Evolutionary conservation across 1,284 basidiomycete species (phyloP), one percentile per base, ranked within the genome.

Genomic region (Violaceomyces palustris): DNA sequence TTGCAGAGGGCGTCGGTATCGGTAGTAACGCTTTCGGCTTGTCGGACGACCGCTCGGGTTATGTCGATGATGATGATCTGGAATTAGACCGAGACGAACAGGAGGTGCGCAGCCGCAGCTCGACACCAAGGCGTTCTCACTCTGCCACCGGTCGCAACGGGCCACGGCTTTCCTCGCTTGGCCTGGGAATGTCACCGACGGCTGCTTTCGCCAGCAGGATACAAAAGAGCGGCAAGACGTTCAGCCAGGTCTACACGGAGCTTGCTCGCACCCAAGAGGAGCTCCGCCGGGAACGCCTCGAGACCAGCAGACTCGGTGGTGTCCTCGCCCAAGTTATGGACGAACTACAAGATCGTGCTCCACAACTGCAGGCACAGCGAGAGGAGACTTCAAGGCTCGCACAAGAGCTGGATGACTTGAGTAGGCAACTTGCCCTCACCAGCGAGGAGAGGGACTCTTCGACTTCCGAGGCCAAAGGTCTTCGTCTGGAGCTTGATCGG

Each of bases 201-300:
- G 85, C 92, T 8, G 84, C 85, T 0, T 83, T 94, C 75, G 88
- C 85, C 4, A 50, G 42, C 30, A 47, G 50, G 31, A 44, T 53
- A n/a, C 56, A 48, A 47, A 59, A 54, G 42, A 54, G 51, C 23
- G 89, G 89, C 17, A 87, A 86, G 78, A 85, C 84, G 2, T 89
- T 91, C 74, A 91, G 88, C 0, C 85, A 91, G 69, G 83, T 93
- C 14, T 93, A 92, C 69, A 80, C 85, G n/a, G 87, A 89, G 59
- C 87, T 87, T 60, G 82, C 90, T 35, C 80, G 82, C 43, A 80
- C 92, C 36, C 85, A 94, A 72, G 86, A 88, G 30, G 86, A 90
- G 38, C 83, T 85, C 42, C 79, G 81, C 14, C 81, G 79, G 65
- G 87, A 90, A 71, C 82, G 81, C 42, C 50, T 56, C 28, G 70